A percentile compares a stretch with the other conserved stretches of the same genome.
phyloP scores from a whole-genome alignment of 2,329 filamentous ascomycete genomes.

The Fusarium tanahbumbuense region DNA sequence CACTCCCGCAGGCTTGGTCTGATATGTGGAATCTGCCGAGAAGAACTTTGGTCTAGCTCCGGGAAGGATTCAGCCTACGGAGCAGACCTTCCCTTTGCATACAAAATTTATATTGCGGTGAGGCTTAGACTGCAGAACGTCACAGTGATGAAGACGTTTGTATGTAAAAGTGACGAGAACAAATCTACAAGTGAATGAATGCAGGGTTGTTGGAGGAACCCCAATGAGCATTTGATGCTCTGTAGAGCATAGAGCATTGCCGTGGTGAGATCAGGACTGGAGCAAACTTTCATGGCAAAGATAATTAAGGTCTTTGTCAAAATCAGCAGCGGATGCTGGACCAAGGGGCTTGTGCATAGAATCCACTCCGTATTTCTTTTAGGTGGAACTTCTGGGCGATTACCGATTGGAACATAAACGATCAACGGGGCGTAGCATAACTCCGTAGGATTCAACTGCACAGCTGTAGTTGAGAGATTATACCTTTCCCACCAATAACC shows the following conservation, averaged over 20 bases:
- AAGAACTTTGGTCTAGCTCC: neutral
- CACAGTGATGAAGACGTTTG: neutral
- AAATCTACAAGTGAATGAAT: too few relatives aligned
- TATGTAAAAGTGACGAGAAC: neutral
- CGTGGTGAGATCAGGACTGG: neutral
- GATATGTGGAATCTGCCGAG: neutral
- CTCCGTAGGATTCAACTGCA: neutral
- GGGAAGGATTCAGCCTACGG: neutral
- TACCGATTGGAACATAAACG: neutral
- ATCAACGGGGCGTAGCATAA: neutral
- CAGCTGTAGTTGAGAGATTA: neutral
- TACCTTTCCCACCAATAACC: neutral
- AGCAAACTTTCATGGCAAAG: neutral
- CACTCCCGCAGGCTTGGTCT: neutral
- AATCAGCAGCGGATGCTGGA: too few relatives aligned
- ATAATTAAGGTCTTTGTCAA: neutral
- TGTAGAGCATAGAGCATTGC: too few relatives aligned
- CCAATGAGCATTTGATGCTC: too few relatives aligned
- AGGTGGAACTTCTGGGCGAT: neutral
- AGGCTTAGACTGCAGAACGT: neutral
- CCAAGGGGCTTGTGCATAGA: neutral
- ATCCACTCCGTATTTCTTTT: neutral
- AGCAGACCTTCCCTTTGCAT: neutral
- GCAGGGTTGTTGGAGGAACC: fast-evolving
- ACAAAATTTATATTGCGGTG: neutral